Percentiles rank a stretch among this genome's conserved stretches.
phyloP scores from a whole-genome alignment of 139 green algal genomes.

The Klebsormidium nitens region DNA sequence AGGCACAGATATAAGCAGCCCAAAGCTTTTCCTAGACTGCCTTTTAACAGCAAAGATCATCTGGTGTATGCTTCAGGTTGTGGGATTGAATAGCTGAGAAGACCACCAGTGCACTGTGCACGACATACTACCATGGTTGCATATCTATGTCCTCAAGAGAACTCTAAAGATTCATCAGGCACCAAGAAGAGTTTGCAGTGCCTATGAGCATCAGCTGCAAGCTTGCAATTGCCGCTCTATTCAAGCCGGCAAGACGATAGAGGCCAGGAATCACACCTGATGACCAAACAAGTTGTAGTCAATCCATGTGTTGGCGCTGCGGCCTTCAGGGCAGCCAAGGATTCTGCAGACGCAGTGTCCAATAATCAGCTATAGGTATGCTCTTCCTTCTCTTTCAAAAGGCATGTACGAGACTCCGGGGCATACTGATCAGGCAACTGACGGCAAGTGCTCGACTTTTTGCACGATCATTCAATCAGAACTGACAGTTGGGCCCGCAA shows the following conservation, averaged over 20 bases:
- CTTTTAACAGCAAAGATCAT: too few species aligned
- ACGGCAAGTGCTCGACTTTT: background rate
- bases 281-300: constrained; percentile 76
- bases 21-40: too few species aligned
- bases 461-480: background rate
- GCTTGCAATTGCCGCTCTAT: background rate
- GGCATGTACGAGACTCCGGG: too few species aligned
- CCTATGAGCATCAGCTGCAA: background rate
- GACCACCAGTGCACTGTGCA: too few species aligned
- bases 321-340: constrained; percentile 59
- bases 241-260: too few species aligned
- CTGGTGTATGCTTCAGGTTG: too few species aligned
- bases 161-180: background rate
- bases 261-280: constrained; percentile 31
- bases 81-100: too few species aligned
- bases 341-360: too few species aligned
- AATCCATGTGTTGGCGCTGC: constrained; percentile 52
- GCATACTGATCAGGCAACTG: too few species aligned
- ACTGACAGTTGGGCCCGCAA: background rate
- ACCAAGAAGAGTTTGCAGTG: background rate
- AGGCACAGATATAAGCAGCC: background rate
- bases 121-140: background rate
- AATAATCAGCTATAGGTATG: too few species aligned
- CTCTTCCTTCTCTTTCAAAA: too few species aligned
- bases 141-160: background rate